phyloP scores from a whole-genome alignment of 768 basidiomycete species.

The Suillus lakei region DNA sequence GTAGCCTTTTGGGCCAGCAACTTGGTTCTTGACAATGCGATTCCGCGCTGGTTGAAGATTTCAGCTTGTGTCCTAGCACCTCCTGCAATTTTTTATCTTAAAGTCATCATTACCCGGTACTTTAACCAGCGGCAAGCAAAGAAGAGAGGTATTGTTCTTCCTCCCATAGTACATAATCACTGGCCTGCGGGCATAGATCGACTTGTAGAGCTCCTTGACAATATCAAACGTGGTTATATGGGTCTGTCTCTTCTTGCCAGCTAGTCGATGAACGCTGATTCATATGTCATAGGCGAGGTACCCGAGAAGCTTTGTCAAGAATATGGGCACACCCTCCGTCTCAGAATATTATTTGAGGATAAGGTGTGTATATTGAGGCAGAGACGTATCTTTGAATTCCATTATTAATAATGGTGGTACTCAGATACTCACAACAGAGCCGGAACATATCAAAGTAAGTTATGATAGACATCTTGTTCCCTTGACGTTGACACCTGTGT shows the following conservation, averaged over 20 bases:
- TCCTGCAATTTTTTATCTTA: no score
- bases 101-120: no score
- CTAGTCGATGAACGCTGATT: neutral
- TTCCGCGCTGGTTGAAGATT: no score
- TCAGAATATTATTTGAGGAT: conserved; percentile 43
- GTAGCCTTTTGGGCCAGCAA: no score
- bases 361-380: conserved; percentile 36
- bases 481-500: neutral
- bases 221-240: conserved; percentile 31
- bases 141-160: conserved; percentile 32
- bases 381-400: neutral
- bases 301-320: conserved; percentile 25
- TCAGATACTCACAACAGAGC: conserved; percentile 52
- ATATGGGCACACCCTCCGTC: conserved; percentile 38
- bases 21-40: no score
- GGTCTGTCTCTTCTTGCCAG: conserved; percentile 23
- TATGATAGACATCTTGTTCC: neutral
- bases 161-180: conserved; percentile 37
- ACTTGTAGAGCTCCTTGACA: conserved; percentile 26
- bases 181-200: conserved; percentile 44
- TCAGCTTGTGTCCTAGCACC: no score
- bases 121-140: conserved; percentile 18
- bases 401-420: neutral
- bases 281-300: conserved; percentile 31
- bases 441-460: conserved; percentile 49